Base-by-base conservation (phyloP, 176 grass and related monocot species). In the Ananas comosus region DNA sequence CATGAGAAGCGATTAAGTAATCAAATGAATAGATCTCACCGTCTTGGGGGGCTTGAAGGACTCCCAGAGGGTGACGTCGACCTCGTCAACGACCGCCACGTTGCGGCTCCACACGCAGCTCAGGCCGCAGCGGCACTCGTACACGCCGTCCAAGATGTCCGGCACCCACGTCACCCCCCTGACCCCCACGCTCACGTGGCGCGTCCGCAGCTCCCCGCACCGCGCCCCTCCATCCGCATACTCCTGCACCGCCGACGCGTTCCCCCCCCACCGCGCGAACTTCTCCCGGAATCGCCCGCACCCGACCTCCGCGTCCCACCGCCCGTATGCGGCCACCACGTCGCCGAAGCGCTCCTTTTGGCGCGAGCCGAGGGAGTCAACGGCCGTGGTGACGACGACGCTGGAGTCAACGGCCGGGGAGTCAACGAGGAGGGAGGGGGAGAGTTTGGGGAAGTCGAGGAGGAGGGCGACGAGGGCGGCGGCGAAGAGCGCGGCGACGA, bases 271-370 rank as follows among this genome's bases (percentile, higher is more conserved):
- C 64, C 78, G 19, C 17, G n/a, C 28, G 42, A 74, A 66, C 58
- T 77, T 80, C 48, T 68, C 65, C 70, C 70, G 49, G 74, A 88
- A 85, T 24, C 49, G 66, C 21, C 27, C 48, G 72, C 83, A 88
- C 11, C 81, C 81, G 5, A 84, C 61, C 13, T 73, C 65, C 13
- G 78, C 63, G 73, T 88, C 86, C 86, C 86, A 88, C 24, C 66
- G 58, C 8, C 23, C 70, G 67, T 64, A 84, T 25, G 73, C 81
- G 6, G 11, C 33, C 16, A 48, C 71, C 51, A 88, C 73, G 59
- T 78, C 65, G 2, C 64, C n/a, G 65, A 88, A 84, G 21, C 65
- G 19, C 70, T 72, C 59, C 50, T 49, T 85, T 21, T n/a, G 72
- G 13, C 82, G 70, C 27, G 64, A 52, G n/a, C 49, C 76, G 25